Percentiles rank a stretch among this genome's conserved stretches.
These are phyloP conservation scores for Eucalyptus regnans DNA, from an alignment of 345 rosid species.

Conservation along the genomic window DNA sequence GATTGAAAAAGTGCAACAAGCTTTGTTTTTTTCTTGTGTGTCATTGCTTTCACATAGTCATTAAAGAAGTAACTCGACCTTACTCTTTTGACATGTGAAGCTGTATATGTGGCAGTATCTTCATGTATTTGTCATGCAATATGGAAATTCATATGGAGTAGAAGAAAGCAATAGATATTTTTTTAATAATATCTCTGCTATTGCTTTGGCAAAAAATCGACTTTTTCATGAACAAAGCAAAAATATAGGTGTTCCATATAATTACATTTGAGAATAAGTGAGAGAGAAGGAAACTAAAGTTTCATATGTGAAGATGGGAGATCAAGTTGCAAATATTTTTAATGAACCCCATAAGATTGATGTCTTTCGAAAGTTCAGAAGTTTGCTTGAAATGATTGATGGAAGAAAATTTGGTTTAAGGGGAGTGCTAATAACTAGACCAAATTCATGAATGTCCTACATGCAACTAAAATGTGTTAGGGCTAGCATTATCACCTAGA, in stretches of 20 bases:
- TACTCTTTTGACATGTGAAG: neutral
- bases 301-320: neutral
- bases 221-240: too few relatives aligned
- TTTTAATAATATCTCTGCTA: accelerated
- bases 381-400: neutral
- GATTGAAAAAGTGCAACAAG: neutral
- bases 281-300: neutral
- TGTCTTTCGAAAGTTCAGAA: neutral
- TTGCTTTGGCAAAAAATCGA: neutral
- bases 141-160: too few relatives aligned
- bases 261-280: neutral
- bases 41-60: neutral
- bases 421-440: neutral
- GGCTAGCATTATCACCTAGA: too few relatives aligned
- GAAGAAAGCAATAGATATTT: neutral
- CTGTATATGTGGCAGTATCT: neutral
- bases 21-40: neutral
- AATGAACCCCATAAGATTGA: too few relatives aligned
- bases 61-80: neutral
- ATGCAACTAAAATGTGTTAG: neutral
- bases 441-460: neutral
- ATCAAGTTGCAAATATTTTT: too few relatives aligned
- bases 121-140: neutral
- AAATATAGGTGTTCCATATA: neutral
- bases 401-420: neutral